phyloP scores from a whole-genome alignment of 768 basidiomycete genomes.

The Leccinum variicolor region DNA sequence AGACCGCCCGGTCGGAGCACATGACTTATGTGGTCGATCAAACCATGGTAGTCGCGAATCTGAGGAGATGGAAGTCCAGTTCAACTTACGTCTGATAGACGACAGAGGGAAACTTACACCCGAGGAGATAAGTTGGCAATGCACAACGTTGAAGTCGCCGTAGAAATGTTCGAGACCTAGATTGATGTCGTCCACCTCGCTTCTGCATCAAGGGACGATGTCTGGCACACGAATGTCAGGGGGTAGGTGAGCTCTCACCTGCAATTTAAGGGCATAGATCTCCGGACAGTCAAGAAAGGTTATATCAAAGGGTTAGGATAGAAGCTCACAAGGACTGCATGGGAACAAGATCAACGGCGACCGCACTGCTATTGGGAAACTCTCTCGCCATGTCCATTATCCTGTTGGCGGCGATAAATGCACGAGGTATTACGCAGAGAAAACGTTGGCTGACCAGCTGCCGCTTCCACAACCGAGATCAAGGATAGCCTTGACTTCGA shows the following conservation, averaged over 20 bases:
- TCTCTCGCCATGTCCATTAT: conserved; percentile 72
- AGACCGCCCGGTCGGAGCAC: conserved; percentile 71
- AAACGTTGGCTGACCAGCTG: conserved; percentile 50
- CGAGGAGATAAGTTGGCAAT: conserved; percentile 66
- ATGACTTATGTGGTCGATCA: conserved; percentile 65
- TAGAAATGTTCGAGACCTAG: conserved; percentile 81
- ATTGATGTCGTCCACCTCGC: conserved; percentile 83
- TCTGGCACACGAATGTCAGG: conserved; percentile 3
- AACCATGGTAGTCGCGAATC: conserved; percentile 63
- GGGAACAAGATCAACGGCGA: conserved; percentile 78
- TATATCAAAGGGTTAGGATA: conserved; percentile 8
- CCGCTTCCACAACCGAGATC: conserved; percentile 83
- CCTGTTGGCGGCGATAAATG: conserved; percentile 41
- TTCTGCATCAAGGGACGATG: conserved; percentile 40
- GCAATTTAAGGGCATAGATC: conserved; percentile 67
- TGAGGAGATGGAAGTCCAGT: conserved; percentile 28
- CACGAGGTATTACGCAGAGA: background rate
- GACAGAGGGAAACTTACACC: conserved; percentile 52
- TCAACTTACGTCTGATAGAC: conserved; percentile 5
- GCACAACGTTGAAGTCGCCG: conserved; percentile 73
- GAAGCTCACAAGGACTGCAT: conserved; percentile 65
- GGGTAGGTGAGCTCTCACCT: conserved; percentile 40
- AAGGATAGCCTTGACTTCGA: conserved; percentile 58
- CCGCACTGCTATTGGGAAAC: conserved; percentile 63
- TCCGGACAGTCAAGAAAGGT: conserved; percentile 29